phyloP scores from a whole-genome alignment of 805 yeast genomes.

The Spathaspora hagerdaliae region DNA sequence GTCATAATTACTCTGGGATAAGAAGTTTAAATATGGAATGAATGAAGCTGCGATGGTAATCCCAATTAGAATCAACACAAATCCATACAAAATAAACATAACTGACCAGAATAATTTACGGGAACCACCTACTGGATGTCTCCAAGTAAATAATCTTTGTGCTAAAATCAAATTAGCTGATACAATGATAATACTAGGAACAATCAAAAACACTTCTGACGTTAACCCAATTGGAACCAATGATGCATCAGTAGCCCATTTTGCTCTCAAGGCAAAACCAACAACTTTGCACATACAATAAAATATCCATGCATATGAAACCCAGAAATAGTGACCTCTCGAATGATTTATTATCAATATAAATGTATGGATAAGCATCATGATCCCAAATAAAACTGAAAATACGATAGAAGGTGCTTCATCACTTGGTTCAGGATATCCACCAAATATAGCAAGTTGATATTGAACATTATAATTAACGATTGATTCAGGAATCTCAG shows the following conservation, averaged over 20 bases:
- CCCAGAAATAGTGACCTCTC: conserved; percentile 58
- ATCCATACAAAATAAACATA: conserved; percentile 47
- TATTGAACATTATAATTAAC: conserved; percentile 28
- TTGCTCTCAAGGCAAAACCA: conserved; percentile 56
- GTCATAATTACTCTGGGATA: conserved; percentile 28
- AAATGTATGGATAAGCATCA: conserved; percentile 41
- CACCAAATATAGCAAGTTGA: conserved; percentile 58
- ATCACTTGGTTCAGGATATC: conserved; percentile 52
- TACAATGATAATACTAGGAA: conserved; percentile 53
- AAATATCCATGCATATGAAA: conserved; percentile 48
- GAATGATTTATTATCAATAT: conserved; percentile 47
- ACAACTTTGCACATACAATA: conserved; percentile 49
- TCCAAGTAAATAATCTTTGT: conserved; percentile 71
- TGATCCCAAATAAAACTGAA: conserved; percentile 45
- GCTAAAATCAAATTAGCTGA: conserved; percentile 61
- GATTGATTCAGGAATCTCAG: conserved; percentile 36
- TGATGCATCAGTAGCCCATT: conserved; percentile 52
- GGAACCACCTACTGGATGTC: conserved; percentile 69
- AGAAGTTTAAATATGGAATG: conserved; percentile 56
- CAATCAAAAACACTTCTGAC: conserved; percentile 49
- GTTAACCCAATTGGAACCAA: conserved; percentile 49
- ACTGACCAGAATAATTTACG: conserved; percentile 43
- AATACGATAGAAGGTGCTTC: conserved; percentile 58
- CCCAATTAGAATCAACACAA: conserved; percentile 52
- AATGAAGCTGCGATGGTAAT: conserved; percentile 64